Evolutionary conservation across 2,329 filamentous ascomycete species (phyloP).

Genomic region (Talaromyces sp.): DNA sequence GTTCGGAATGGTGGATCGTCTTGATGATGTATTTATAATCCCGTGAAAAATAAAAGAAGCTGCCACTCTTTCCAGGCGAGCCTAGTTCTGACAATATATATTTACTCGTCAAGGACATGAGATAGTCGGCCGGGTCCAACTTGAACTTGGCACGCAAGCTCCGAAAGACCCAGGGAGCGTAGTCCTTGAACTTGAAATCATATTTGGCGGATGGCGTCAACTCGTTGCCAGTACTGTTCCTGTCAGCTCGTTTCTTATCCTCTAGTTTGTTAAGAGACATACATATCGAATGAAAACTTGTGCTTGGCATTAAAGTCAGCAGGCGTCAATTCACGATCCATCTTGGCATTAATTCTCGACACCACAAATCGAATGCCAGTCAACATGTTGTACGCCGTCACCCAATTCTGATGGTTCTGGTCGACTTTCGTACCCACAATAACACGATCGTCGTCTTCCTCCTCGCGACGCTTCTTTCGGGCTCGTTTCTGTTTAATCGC

Average conservation of each 20-base stretch:
- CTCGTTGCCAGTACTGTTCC: conserved; percentile 81
- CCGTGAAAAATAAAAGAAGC: conserved; percentile 98
- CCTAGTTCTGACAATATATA: conserved; percentile 97
- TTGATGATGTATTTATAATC: conserved; percentile 99
- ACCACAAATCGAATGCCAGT: conserved; percentile 97
- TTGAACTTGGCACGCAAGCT: conserved; percentile 83
- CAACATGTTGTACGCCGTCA: conserved; percentile 99
- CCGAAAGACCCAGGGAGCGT: conserved; percentile 98
- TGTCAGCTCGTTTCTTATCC: conserved; percentile 24
- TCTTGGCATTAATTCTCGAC: conserved; percentile 92
- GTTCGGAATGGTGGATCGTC: conserved; percentile 91
- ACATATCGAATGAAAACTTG: conserved; percentile 99
- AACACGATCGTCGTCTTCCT: conserved; percentile 86
- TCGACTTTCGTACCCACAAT: conserved; percentile 97
- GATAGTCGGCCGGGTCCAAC: conserved; percentile 93
- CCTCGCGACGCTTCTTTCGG: conserved; percentile 78
- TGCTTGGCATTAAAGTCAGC: conserved; percentile 91
- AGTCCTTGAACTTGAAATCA: conserved; percentile 99
- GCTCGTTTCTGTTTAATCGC: conserved; percentile 88
- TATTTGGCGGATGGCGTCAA: conserved; percentile 97
- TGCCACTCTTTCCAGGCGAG: conserved; percentile 95
- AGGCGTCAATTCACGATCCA: conserved; percentile 84
- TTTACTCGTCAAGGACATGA: conserved; percentile 97
- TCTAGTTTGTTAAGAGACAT: conserved; percentile 37
- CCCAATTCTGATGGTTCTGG: conserved; percentile 94